Evolutionary conservation across 306 rosid species (phyloP).

Genomic region (Delonix regia): DNA sequence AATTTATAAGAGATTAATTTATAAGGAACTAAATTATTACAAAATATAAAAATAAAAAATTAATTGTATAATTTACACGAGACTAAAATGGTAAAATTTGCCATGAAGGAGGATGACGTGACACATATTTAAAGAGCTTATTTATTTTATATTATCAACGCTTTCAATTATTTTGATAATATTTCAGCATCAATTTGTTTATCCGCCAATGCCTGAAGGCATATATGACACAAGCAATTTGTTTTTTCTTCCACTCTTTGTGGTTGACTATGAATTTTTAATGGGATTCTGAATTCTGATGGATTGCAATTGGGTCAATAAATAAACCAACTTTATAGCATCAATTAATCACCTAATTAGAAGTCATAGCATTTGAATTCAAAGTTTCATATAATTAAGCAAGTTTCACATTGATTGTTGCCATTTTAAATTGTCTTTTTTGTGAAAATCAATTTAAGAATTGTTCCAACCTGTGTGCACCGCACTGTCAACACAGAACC

Average conservation of each 20-base stretch:
- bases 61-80: no score
- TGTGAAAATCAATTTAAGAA: no score
- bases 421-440: no score
- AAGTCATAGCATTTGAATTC: not conserved
- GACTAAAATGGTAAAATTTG: no score
- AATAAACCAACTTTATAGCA: not conserved
- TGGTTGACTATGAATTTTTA: not conserved
- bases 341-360: not conserved
- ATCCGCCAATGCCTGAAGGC: not conserved
- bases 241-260: not conserved
- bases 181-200: not conserved
- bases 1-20: no score
- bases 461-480: no score
- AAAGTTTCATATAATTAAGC: not conserved
- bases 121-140: no score
- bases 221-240: not conserved
- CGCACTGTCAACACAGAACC: not conserved
- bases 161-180: not conserved
- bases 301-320: not conserved
- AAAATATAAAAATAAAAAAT: no score
- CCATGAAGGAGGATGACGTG: no score
- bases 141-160: not conserved
- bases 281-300: not conserved
- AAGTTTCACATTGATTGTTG: not conserved
- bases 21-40: no score